A percentile compares a stretch with the other conserved stretches of the same genome.
These are phyloP conservation scores for Ceratocystis destructans DNA, from an alignment of 2,329 filamentous ascomycete genomes.

Conservation along the genomic window DNA sequence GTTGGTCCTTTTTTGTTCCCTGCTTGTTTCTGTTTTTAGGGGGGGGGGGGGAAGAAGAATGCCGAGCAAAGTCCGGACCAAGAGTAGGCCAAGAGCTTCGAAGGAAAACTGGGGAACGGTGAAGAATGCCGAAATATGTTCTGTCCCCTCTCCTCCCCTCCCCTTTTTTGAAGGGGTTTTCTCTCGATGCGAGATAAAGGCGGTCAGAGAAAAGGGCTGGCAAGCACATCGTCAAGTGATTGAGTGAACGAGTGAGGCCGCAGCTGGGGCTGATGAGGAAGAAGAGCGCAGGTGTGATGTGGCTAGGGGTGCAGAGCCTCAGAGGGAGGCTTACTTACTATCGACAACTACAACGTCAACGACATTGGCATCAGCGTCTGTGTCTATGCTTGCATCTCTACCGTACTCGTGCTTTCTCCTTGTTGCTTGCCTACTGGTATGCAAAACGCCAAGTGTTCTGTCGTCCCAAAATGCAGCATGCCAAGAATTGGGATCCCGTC, in stretches of 20 bases:
- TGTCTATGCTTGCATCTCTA: no score
- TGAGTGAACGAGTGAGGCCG: no score
- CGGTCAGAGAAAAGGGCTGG: background rate
- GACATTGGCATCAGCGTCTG: no score
- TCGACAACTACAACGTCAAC: no score
- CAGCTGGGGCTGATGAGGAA: background rate
- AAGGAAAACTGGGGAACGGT: background rate
- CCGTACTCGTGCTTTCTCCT: no score
- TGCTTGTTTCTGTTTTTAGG: background rate
- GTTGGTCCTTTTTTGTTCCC: background rate
- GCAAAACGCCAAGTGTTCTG: conserved; percentile 4
- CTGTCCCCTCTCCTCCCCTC: background rate
- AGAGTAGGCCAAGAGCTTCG: background rate
- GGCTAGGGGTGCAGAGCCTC: no score
- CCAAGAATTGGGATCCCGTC: conserved; percentile 6
- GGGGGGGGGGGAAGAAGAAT: background rate
- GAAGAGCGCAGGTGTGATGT: no score
- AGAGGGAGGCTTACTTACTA: no score
- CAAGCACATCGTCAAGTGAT: no score
- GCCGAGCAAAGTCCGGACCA: conserved; percentile 5
- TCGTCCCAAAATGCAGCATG: conserved; percentile 4
- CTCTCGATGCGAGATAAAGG: background rate
- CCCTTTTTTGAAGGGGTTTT: background rate
- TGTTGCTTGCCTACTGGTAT: background rate
- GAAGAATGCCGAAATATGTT: background rate